Evolutionary conservation across 805 yeast genomes (phyloP).

Genomic region (Candida odintsovae): DNA sequence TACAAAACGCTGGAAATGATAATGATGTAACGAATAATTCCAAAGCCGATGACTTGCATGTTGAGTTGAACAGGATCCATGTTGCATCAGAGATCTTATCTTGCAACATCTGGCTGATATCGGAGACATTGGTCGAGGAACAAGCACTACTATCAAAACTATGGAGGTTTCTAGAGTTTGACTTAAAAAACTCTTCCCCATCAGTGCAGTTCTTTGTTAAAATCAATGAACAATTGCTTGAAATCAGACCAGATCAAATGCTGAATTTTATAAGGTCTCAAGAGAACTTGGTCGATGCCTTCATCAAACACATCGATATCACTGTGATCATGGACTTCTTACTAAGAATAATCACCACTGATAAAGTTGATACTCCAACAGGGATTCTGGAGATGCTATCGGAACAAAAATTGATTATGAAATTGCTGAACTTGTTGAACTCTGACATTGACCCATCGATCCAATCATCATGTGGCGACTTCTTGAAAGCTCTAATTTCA

Average conservation of each 20-base stretch:
- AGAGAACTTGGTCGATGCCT: conserved; percentile 53
- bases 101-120: conserved; percentile 86
- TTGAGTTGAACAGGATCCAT: conserved; percentile 35
- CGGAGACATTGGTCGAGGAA: conserved; percentile 81
- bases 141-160: conserved; percentile 55
- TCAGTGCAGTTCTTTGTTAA: conserved; percentile 80
- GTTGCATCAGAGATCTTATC: conserved; percentile 81
- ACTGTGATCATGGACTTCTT: conserved; percentile 90
- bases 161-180: conserved; percentile 71
- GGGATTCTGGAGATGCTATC: conserved; percentile 78
- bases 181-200: conserved; percentile 53
- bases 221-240: conserved; percentile 80
- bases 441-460: conserved; percentile 54
- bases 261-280: conserved; percentile 44
- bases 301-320: conserved; percentile 76
- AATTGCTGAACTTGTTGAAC: conserved; percentile 62
- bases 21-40: conserved; percentile 8
- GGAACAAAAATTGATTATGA: conserved; percentile 65
- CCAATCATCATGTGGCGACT: conserved; percentile 92
- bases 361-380: conserved; percentile 81
- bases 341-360: conserved; percentile 84
- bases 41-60: conserved; percentile 15
- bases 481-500: conserved; percentile 85
- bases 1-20: conserved; percentile 1
- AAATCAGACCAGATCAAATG: conserved; percentile 71